phyloP scores from a whole-genome alignment of 148 eudicot species.

The Rhododendron kiyosumense region DNA sequence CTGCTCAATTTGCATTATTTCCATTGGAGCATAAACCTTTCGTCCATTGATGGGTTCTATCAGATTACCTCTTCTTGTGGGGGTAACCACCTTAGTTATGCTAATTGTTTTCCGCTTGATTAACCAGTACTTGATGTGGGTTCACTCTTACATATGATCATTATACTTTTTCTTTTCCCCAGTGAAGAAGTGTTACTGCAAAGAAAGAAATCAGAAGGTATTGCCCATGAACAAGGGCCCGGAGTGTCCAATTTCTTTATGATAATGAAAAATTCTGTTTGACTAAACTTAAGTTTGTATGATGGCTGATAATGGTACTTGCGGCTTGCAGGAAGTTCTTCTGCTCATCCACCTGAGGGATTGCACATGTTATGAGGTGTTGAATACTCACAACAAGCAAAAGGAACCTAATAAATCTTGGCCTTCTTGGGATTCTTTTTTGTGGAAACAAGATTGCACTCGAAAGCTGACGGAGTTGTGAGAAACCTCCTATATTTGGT shows the following conservation, averaged over 20 bases:
- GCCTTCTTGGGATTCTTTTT: not conserved
- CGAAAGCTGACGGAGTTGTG: not conserved
- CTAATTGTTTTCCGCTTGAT: not conserved
- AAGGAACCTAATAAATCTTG: not conserved
- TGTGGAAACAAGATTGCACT: not conserved
- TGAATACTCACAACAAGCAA: not conserved
- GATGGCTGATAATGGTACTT: not conserved
- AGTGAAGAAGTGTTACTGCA: not conserved
- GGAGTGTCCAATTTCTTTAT: not conserved
- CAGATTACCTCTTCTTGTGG: not conserved
- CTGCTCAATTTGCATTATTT: not conserved
- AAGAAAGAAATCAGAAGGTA: not conserved
- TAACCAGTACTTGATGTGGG: not conserved
- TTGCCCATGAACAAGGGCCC: not conserved
- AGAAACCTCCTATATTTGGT: not conserved
- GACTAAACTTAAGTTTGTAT: not conserved
- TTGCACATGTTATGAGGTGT: not conserved
- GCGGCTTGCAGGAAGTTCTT: constrained; percentile 1
- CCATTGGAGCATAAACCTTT: not conserved
- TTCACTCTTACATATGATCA: not conserved
- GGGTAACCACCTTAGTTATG: not conserved
- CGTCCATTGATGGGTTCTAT: not conserved
- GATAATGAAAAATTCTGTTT: not conserved
- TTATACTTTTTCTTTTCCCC: not conserved
- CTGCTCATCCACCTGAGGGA: not conserved